Conservation (phyloP, 2,329 filamentous ascomycete genomes). For the Gaeumannomyces sp. region DNA sequence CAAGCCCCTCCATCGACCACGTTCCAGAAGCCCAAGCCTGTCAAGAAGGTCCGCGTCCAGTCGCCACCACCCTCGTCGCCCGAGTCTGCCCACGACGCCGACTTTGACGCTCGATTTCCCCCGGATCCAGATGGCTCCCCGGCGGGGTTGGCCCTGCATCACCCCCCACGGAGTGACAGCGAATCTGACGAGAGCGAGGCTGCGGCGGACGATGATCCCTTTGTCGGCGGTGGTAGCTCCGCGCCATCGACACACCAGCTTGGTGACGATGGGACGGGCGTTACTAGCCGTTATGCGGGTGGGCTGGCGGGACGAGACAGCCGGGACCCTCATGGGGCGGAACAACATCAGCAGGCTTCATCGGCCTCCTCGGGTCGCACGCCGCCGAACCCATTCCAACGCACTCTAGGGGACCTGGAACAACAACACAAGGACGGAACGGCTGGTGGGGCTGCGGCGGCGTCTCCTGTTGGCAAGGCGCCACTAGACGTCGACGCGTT, state of each 20-base stretch:
- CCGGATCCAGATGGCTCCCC: slow-evolving; percentile 8
- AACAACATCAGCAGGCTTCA: no score
- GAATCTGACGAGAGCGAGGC: slow-evolving; percentile 22
- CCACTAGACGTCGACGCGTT: slow-evolving; percentile 74
- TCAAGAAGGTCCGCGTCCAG: slow-evolving; percentile 62
- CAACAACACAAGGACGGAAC: slow-evolving; percentile 23
- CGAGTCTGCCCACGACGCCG: slow-evolving; percentile 36
- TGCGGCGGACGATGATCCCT: slow-evolving; percentile 25
- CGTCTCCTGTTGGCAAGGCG: slow-evolving; percentile 29
- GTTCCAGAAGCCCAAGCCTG: slow-evolving; percentile 42
- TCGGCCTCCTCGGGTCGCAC: slow-evolving; percentile 10
- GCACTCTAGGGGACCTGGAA: slow-evolving; percentile 47
- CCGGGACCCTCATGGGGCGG: not conserved
- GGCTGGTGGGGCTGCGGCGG: slow-evolving; percentile 24
- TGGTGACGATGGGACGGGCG: no score
- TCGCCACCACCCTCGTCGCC: slow-evolving; percentile 57
- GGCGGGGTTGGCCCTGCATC: no score
- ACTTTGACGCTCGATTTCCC: slow-evolving; percentile 24
- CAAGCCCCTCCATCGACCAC: slow-evolving; percentile 28
- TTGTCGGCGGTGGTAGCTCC: slow-evolving; percentile 12
- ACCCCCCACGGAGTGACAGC: slow-evolving; percentile 10
- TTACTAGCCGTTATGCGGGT: no score
- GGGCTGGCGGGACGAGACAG: slow-evolving; percentile 12
- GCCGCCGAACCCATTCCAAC: slow-evolving; percentile 51
- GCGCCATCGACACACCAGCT: no score